A percentile compares a stretch with the other conserved stretches of the same genome.
These are phyloP conservation scores for Neofusicoccum ribis DNA, from an alignment of 2,329 filamentous ascomycete genomes.

Conservation along the genomic window DNA sequence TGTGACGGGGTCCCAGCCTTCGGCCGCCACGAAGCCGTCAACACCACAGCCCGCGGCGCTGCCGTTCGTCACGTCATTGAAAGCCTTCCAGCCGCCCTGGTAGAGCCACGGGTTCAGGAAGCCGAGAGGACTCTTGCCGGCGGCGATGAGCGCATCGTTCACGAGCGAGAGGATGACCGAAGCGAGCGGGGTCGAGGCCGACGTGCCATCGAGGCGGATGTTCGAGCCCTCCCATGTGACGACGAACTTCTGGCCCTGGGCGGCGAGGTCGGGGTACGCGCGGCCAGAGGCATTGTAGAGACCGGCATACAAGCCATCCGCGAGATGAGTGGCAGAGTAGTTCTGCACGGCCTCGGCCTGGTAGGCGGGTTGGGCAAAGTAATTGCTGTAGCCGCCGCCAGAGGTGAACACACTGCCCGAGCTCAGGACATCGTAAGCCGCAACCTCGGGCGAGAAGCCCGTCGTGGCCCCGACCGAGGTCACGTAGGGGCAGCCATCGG, in stretches of 20 bases:
- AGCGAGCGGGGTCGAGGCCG: slow-evolving; percentile 59
- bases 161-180: slow-evolving; percentile 61
- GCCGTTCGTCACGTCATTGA: slow-evolving; percentile 51
- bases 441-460: slow-evolving; percentile 55
- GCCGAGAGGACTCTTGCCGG: slow-evolving; percentile 53
- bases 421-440: slow-evolving; percentile 40
- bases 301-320: slow-evolving; percentile 43
- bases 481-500: slow-evolving; percentile 67
- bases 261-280: slow-evolving; percentile 63
- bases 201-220: slow-evolving; percentile 51
- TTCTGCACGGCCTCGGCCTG: slow-evolving; percentile 46
- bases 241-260: slow-evolving; percentile 55
- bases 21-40: slow-evolving; percentile 35
- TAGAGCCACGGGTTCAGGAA: slow-evolving; percentile 66
- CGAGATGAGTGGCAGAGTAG: slow-evolving; percentile 45
- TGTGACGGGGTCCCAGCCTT: slow-evolving; percentile 41
- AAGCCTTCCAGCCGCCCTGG: slow-evolving; percentile 44
- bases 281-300: slow-evolving; percentile 57
- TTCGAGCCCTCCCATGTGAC: slow-evolving; percentile 45
- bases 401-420: slow-evolving; percentile 55
- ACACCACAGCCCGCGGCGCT: slow-evolving; percentile 41
- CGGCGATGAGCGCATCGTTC: slow-evolving; percentile 60
- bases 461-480: slow-evolving; percentile 65
- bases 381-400: slow-evolving; percentile 51
- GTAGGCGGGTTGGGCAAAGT: slow-evolving; percentile 50